A percentile compares a stretch with the other conserved stretches of the same genome.
Conservation (phyloP, 306 rosid genomes). For the Carpinus viminea region DNA sequence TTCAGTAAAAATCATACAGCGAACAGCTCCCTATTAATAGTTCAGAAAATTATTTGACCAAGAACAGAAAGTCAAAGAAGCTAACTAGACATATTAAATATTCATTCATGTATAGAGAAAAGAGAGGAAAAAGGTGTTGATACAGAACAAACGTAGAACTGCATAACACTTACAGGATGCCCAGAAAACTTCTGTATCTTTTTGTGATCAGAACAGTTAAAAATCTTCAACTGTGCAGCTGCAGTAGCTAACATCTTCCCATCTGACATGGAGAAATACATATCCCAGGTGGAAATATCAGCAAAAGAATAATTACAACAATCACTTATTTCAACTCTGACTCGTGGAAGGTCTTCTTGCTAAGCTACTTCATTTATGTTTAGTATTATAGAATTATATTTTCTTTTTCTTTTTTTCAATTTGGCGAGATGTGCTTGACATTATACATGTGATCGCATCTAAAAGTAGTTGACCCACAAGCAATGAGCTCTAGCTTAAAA, state of each 20-base stretch:
- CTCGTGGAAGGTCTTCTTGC: constrained; percentile 24
- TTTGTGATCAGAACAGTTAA: constrained; percentile 58
- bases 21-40: constrained; percentile 72
- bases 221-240: constrained; percentile 76
- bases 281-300: constrained; percentile 32
- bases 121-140: constrained; percentile 6
- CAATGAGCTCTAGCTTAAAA: background rate
- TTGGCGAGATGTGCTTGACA: background rate
- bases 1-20: constrained; percentile 80
- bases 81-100: background rate
- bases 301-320: constrained; percentile 16
- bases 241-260: constrained; percentile 87
- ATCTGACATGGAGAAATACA: constrained; percentile 48
- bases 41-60: constrained; percentile 30
- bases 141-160: background rate
- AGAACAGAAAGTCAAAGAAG: constrained; percentile 15
- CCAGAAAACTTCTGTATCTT: constrained; percentile 87
- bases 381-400: constrained; percentile 6
- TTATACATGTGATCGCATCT: background rate
- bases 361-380: background rate
- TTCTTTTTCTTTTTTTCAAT: background rate
- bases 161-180: constrained; percentile 85
- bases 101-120: constrained; percentile 10
- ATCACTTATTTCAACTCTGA: constrained; percentile 26
- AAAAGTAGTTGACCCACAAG: background rate